Conservation (phyloP, 2,329 filamentous ascomycete species). For the Epichloe glyceriae region DNA sequence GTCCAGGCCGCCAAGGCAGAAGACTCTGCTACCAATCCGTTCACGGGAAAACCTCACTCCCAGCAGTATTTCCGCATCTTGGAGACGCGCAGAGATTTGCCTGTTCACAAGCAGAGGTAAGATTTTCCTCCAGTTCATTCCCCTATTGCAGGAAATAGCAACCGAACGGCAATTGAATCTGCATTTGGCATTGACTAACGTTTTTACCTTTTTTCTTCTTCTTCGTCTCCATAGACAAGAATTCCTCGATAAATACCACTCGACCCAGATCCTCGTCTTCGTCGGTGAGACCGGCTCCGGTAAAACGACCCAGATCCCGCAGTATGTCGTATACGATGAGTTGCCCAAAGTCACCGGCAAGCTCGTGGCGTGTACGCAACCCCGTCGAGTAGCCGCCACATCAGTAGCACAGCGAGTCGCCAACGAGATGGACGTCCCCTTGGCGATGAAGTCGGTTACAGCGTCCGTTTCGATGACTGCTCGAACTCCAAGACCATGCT, state of each 20-base stretch:
- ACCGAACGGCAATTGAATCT: no score
- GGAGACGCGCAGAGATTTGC: constrained; percentile 68
- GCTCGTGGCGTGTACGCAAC: constrained; percentile 94
- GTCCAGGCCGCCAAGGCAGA: constrained; percentile 61
- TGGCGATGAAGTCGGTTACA: constrained; percentile 94
- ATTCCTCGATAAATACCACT: constrained; percentile 86
- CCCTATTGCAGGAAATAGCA: no score
- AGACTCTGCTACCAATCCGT: constrained; percentile 71
- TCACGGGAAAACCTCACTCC: constrained; percentile 66
- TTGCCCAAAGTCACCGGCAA: constrained; percentile 75
- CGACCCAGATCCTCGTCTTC: constrained; percentile 91
- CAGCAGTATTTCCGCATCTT: constrained; percentile 84
- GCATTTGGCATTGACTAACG: neutral
- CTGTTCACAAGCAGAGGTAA: constrained; percentile 80
- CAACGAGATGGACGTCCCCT: constrained; percentile 88
- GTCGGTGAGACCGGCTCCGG: constrained; percentile 98
- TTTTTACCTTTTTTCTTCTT: neutral
- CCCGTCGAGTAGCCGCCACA: constrained; percentile 95
- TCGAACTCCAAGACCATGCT: constrained; percentile 79
- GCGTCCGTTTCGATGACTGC: constrained; percentile 95
- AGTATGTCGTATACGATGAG: constrained; percentile 96
- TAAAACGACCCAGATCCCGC: constrained; percentile 97
- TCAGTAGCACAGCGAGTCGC: constrained; percentile 97
- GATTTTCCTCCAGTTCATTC: constrained; percentile 9
- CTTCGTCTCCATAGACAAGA: constrained; percentile 50